Base-by-base conservation (phyloP, 1,284 basidiomycete genomes). In the Boletus sp. region DNA sequence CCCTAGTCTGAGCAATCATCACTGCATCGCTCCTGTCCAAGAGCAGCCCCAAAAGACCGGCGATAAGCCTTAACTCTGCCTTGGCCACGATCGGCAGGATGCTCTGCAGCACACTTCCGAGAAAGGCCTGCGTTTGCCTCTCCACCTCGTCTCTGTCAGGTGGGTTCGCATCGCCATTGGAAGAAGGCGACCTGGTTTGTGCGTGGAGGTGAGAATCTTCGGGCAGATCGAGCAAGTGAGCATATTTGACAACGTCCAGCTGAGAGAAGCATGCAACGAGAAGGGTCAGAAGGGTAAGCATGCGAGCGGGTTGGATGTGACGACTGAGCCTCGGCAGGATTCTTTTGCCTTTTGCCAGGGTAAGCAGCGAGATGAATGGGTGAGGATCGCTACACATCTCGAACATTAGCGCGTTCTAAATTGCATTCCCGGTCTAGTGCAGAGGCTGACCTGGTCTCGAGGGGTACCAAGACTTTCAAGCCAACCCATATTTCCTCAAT, bases 251-350 rank as follows among this genome's bases (percentile, higher is more conserved):
- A 10, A 96, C 91, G 64, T 98, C 95, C 48, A 99, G 76, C 64
- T 96, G 91, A 49, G 82, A 81, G 72, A 98, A 99, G 56, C 90
- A 94, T 0, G 94, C 94, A 36, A 98, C 85, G 29, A 99, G 79
- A 37, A 99, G 83, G 2, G 94, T 97, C 40, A 98, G 73, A 35
- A 96, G 72, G 2, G 91, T 93, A 42, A 94, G 80, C 70, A 89
- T 85, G 62, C 91, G 88, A 52, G 89, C 78, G 26, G 81, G 76
- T 53, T 79, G 80, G 20, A 99, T 77, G 60, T 94, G 88, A n/a
- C 94, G 85, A 16, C 91, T 83, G 4, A 94, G 81, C 30, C 96
- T 85, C 3, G 93, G 89, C 34, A 99, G 76, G 17, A 99, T 77
- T 52, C 85, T 84, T 73, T 98, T 98, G 51, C 96, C 96, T 71